Evolutionary conservation across 1,139 yeast species (phyloP).

Genomic region (Suhomyces bribrorum): DNA sequence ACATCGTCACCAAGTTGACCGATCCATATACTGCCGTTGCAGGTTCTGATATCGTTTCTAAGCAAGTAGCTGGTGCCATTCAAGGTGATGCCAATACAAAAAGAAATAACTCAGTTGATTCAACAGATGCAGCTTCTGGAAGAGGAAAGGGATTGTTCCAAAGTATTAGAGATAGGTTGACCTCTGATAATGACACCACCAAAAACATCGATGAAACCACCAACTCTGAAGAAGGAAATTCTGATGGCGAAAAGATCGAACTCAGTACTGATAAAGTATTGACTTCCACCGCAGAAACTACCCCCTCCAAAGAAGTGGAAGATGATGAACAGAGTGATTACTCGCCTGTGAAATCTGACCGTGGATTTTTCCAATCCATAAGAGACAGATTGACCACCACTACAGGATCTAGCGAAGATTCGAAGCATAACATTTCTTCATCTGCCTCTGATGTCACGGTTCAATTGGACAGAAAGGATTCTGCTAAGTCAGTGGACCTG

Average conservation of each 20-base stretch:
- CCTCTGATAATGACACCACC: constrained; percentile 16
- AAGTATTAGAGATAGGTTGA: constrained; percentile 34
- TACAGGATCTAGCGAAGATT: constrained; percentile 11
- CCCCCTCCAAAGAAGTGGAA: constrained; percentile 29
- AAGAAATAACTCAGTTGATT: constrained; percentile 8
- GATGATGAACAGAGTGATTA: constrained; percentile 16
- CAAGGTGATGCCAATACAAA: constrained; percentile 13
- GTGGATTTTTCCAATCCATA: constrained; percentile 22
- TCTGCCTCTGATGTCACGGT: constrained; percentile 26
- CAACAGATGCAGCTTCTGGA: constrained; percentile 9
- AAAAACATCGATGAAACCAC: constrained; percentile 14
- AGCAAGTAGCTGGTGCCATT: constrained; percentile 6
- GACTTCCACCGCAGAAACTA: constrained; percentile 34
- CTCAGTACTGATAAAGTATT: constrained; percentile 19
- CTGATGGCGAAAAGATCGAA: constrained; percentile 24
- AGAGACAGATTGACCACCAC: constrained; percentile 21
- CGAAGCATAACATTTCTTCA: constrained; percentile 17
- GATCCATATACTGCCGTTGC: constrained; percentile 20
- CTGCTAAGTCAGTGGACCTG: neutral
- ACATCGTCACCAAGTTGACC: constrained; percentile 15
- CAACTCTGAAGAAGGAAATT: constrained; percentile 16
- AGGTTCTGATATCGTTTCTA: neutral
- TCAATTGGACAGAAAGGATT: constrained; percentile 12
- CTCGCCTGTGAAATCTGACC: constrained; percentile 14
- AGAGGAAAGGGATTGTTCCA: constrained; percentile 39